A percentile compares a stretch with the other conserved stretches of the same genome.
phyloP scores from a whole-genome alignment of 768 basidiomycete genomes.

The Tubosaeta sp. region DNA sequence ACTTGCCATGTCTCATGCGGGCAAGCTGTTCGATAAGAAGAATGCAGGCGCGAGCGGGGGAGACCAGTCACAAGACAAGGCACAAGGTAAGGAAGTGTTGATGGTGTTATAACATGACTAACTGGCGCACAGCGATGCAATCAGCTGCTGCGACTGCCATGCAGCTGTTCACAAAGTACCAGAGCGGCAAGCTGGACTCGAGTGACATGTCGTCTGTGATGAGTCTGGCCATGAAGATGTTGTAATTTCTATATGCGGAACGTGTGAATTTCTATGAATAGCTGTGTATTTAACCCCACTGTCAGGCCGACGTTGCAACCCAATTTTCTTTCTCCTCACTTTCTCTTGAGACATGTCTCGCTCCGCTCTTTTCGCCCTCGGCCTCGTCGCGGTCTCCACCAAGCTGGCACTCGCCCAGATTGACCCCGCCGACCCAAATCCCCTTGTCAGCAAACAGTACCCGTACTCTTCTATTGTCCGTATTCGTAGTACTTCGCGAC shows the following conservation, averaged over 20 bases:
- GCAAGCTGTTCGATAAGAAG: constrained; percentile 32
- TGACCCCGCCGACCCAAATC: constrained; percentile 43
- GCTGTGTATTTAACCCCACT: not conserved
- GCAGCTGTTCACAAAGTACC: constrained; percentile 23
- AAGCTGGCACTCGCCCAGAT: constrained; percentile 27
- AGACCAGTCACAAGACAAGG: constrained; percentile 18
- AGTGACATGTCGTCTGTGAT: constrained; percentile 28
- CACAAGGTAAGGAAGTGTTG: constrained; percentile 19
- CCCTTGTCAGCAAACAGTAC: constrained; percentile 44
- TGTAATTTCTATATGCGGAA: constrained; percentile 9
- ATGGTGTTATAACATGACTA: not conserved
- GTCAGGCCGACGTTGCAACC: not conserved
- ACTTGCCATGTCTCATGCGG: constrained; percentile 31
- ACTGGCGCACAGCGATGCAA: constrained; percentile 25
- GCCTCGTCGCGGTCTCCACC: constrained; percentile 30
- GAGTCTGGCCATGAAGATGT: constrained; percentile 22
- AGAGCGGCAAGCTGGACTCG: constrained; percentile 26
- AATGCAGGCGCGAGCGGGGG: constrained; percentile 16
- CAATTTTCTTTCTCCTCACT: not conserved
- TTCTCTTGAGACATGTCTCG: constrained; percentile 40
- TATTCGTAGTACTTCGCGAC: not conserved
- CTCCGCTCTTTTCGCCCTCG: constrained; percentile 42
- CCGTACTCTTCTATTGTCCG: constrained; percentile 35
- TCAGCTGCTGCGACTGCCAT: constrained; percentile 29
- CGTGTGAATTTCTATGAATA: constrained; percentile 13